These are phyloP conservation scores for Bigelowiella natans DNA, from an alignment of 78 protist species.

Conservation along the genomic window DNA sequence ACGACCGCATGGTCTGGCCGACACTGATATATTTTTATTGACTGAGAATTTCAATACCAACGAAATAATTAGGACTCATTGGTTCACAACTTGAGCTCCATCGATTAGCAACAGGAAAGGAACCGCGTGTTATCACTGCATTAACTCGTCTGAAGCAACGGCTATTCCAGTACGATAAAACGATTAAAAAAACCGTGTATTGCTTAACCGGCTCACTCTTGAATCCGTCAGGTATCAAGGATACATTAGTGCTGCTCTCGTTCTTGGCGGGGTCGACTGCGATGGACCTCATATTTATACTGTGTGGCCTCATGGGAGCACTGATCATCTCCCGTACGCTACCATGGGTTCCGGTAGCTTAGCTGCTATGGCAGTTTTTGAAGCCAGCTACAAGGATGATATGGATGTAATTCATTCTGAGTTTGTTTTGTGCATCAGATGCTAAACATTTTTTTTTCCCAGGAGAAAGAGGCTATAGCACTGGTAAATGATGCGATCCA, in stretches of 20 bases:
- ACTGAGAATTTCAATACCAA: background rate
- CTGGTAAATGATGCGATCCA: conserved; percentile 27
- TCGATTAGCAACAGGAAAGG: conserved; percentile 59
- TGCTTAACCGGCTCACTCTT: background rate
- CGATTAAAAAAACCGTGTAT: too few relatives aligned
- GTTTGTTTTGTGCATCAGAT: background rate
- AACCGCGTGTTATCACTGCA: conserved; percentile 79
- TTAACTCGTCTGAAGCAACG: conserved; percentile 70
- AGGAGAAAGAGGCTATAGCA: background rate
- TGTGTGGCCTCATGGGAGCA: conserved; percentile 81
- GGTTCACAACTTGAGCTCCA: conserved; percentile 51
- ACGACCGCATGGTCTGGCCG: background rate
- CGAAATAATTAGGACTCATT: conserved; percentile 26
- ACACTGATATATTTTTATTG: background rate
- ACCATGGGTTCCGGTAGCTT: conserved; percentile 98
- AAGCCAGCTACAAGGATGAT: conserved; percentile 61
- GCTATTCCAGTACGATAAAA: conserved; percentile 66
- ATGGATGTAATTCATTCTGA: background rate
- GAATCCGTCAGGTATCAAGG: conserved; percentile 57
- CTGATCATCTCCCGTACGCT: conserved; percentile 83
- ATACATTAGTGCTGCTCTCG: conserved; percentile 86
- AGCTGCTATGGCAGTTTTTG: conserved; percentile 93
- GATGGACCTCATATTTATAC: conserved; percentile 3
- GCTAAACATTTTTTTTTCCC: background rate
- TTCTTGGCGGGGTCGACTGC: conserved; percentile 91